Evolutionary conservation across 2,329 filamentous ascomycete genomes (phyloP), one percentile per base, ranked within the genome.

Genomic region (Endothia cerciana): DNA sequence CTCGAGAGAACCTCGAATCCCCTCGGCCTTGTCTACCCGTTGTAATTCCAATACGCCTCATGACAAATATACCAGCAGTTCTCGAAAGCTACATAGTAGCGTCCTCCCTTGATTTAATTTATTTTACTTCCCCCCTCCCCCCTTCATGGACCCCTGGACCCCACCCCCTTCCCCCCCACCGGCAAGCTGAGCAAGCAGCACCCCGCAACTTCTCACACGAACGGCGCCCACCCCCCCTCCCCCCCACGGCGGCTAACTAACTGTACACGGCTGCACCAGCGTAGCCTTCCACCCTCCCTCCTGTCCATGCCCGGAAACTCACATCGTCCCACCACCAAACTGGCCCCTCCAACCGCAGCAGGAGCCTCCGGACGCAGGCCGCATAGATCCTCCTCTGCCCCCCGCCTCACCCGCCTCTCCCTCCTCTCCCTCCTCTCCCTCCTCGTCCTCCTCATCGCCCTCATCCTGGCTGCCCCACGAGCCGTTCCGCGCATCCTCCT

Each of bases 401-500:
- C 85, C 68, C 70, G 86, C 73, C 77, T 86, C 70, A 76, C n/a
- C n/a, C n/a, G n/a, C n/a, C n/a, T n/a, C n/a, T n/a, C 82, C 72
- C 74, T 88, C 72, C 70, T 88, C 71, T 76, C 82, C 72, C 74
- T 88, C 72, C 76, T 90, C 73, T 83, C 91, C 76, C 73, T 88
- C 71, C 76, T 90, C 73, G 83, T 91, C 76, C 73, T 86, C 73
- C 77, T 78, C 69, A 77, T 83, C 63, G 73, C 81, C 79, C 80
- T 85, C 84, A 90, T 85, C 74, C 87, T 92, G 89, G 89, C 90
- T 82, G 81, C 85, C 74, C 81, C 85, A 77, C 83, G 87, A 76
- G 79, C 85, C 71, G 77, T 83, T 74, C 77, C 82, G 70, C 87
- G 90, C 73, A 80, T 91, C 71, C 81, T 81, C 69, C 82, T 83